phyloP scores from a whole-genome alignment of 495 filamentous ascomycete species.

The Daldinia caldariorum region DNA sequence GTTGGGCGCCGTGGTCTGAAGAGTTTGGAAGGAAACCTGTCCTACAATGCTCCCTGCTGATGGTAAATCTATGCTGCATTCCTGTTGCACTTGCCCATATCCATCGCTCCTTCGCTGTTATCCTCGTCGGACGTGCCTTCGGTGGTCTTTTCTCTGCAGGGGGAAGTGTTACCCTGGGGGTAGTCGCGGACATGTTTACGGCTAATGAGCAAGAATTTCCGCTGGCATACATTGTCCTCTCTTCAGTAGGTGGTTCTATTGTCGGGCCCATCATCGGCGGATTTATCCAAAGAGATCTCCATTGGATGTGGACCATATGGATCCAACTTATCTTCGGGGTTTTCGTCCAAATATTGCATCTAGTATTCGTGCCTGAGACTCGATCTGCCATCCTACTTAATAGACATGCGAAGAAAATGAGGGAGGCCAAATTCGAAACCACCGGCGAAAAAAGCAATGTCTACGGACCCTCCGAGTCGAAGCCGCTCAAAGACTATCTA shows the following conservation, averaged over 20 bases:
- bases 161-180: conserved; percentile 81
- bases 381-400: conserved; percentile 72
- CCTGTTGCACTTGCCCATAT: conserved; percentile 75
- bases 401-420: conserved; percentile 68
- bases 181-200: conserved; percentile 84
- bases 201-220: conserved; percentile 73
- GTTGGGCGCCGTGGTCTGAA: conserved; percentile 83
- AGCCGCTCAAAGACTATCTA: conserved; percentile 60
- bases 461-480: conserved; percentile 68
- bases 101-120: conserved; percentile 64
- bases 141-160: conserved; percentile 79
- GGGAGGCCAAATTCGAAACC: conserved; percentile 54
- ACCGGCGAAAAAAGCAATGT: conserved; percentile 56
- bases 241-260: conserved; percentile 69
- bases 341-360: conserved; percentile 70
- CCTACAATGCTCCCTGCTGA: conserved; percentile 71
- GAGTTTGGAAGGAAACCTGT: conserved; percentile 78
- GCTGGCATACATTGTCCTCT: conserved; percentile 71
- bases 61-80: conserved; percentile 82
- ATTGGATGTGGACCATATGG: conserved; percentile 85
- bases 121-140: conserved; percentile 72
- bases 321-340: conserved; percentile 79
- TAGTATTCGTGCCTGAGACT: conserved; percentile 73
- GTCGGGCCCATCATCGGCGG: conserved; percentile 70
- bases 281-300: conserved; percentile 62